Base-by-base conservation (phyloP, 371 early-diverging fungal species). In the Mucor mucedo region DNA sequence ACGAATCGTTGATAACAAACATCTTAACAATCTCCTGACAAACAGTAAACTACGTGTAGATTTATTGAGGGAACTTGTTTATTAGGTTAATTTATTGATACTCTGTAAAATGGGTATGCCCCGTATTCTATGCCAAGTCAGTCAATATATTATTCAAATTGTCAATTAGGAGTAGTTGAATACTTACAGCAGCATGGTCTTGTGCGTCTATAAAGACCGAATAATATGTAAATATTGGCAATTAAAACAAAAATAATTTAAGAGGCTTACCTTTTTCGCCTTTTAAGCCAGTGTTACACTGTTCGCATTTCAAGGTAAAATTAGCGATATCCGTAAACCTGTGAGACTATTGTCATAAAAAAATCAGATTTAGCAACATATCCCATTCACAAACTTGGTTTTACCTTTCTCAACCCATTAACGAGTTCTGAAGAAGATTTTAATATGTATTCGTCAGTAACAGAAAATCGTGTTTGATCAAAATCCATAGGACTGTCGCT, bases 321-420 rank as follows among this genome's bases (percentile, higher is more conserved):
- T 80, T 87, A 1, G 85, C 82, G 14, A 85, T 60, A 63, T 87
- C 85, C 0, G 87, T 87, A 52, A 76, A 87, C 47, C 78, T 82
- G 59, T 80, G 84, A 55, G 71, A 72, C 87, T 86, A 52, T 33
- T 38, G 28, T 21, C 21, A 21, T 13, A 13, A 45, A 16, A n/a
- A 54, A 14, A 29, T 38, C n/a, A 16, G 44, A 42, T 6, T 27
- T 47, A 57, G 5, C 21, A 44, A 13, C 11, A 5, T n/a, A 16
- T 45, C 21, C 16, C 4, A 14, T 39, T 27, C 14, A 2, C 55
- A 56, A 30, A 9, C 44, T 5, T 38, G 4, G n/a, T 27, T 28
- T 39, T 71, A 84, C 87, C 76, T 79, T 70, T 62, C 75, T 78
- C 40, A 87, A 57, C 14, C 52, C 68, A 1, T 64, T 74, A 1